Evolutionary conservation across 768 basidiomycete genomes (phyloP), one percentile per base, ranked within the genome.

Genomic region (Termitomyces sp.): DNA sequence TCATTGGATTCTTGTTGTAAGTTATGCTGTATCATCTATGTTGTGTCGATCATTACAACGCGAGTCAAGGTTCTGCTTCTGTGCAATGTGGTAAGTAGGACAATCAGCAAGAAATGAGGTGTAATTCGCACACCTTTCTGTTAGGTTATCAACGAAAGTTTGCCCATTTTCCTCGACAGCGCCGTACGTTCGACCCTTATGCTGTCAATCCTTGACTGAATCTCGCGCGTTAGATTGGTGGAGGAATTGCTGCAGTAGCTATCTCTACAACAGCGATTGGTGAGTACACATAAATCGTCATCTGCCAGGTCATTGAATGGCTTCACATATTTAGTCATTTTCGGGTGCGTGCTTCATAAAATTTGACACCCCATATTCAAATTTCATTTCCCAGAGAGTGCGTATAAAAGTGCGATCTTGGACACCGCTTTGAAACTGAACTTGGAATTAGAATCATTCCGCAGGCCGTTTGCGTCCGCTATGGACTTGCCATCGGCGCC

Each of bases 1-100:
- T 3, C 93, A 95, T 71, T 95, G 96, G 96, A 93, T 98, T 13
- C 82, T 98, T 9, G 95, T 97, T 54, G 95, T 93, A 67, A 54
- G 79, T 73, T 57, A 37, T 33, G 20, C 33, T 22, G 27, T 49
- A 49, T 16, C 27, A 5, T n/a, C 30, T 39, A n/a, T n/a, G 20
- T 22, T 13, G 36, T 24, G 22, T 18, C 12, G 31, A 27, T 33
- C 31, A 9, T 46, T 31, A 51, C 27, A 31, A 36, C 16, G 27
- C 46, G 27, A 31, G 7, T 34, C 8, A 47, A 91, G 90, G 90
- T 94, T 8, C 79, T 98, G 2, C 80, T 98, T 2, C 77, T 98
- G 1, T 84, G 89, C 58, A 97, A 98, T 69, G 95, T 97, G 59
- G 89, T 90, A 66, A 57, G 88, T 73, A 31, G 24, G 15, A 20